phyloP scores from a whole-genome alignment of 2,329 filamentous ascomycete species.

The Cladosporium velox region DNA sequence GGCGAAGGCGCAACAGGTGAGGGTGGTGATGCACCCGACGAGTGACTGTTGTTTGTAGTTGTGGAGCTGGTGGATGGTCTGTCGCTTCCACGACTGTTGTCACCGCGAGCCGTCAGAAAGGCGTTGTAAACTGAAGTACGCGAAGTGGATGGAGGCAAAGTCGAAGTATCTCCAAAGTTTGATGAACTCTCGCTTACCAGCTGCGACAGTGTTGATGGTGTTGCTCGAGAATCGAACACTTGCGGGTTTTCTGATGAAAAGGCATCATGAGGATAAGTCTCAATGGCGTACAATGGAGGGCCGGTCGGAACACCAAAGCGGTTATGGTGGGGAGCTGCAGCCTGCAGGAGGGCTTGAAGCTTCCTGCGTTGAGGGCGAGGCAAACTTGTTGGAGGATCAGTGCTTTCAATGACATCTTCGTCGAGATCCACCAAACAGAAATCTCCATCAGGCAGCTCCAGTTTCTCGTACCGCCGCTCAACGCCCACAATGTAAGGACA shows the following conservation, averaged over 20 bases:
- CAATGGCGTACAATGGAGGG: slow-evolving; percentile 87
- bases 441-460: slow-evolving; percentile 88
- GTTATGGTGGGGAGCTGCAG: slow-evolving; percentile 86
- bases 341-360: slow-evolving; percentile 80
- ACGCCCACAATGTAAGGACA: slow-evolving; percentile 98
- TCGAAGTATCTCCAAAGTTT: slow-evolving; percentile 68
- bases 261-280: slow-evolving; percentile 86
- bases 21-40: slow-evolving; percentile 52
- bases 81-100: slow-evolving; percentile 63
- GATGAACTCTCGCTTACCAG: slow-evolving; percentile 89
- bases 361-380: slow-evolving; percentile 90
- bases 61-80: slow-evolving; percentile 74
- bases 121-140: slow-evolving; percentile 83
- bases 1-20: slow-evolving; percentile 77
- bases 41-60: slow-evolving; percentile 42
- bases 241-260: slow-evolving; percentile 85
- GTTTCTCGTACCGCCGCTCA: slow-evolving; percentile 83
- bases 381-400: slow-evolving; percentile 71
- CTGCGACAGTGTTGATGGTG: slow-evolving; percentile 73
- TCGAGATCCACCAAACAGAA: slow-evolving; percentile 95
- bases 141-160: slow-evolving; percentile 49
- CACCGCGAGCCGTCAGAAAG: slow-evolving; percentile 75
- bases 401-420: slow-evolving; percentile 84
- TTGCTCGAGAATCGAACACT: slow-evolving; percentile 72
- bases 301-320: slow-evolving; percentile 84